A percentile compares a stretch with the other conserved stretches of the same genome.
Evolutionary conservation across 225 moss, liverwort and hornwort species (phyloP).

Genomic region (Pseudisothecium myosuroides): DNA sequence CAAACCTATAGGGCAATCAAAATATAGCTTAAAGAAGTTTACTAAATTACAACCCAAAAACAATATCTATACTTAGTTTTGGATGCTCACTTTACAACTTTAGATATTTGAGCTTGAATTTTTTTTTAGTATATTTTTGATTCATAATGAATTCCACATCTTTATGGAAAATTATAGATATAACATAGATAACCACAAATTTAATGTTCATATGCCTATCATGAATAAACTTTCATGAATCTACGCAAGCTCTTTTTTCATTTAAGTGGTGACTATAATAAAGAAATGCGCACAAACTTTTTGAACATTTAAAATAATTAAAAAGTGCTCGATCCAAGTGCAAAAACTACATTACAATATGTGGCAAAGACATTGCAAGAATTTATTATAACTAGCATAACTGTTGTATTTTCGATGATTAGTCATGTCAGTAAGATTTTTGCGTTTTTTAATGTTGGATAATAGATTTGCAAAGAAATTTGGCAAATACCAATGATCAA

Average conservation of each 20-base stretch:
- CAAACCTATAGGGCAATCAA: neutral
- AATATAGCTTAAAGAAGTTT: too few species aligned
- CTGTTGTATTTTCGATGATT: too few species aligned
- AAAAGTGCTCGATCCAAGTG: neutral
- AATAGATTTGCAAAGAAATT: constrained; percentile 18
- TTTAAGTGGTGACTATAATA: too few species aligned
- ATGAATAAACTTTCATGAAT: neutral
- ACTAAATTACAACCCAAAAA: neutral
- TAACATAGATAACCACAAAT: neutral
- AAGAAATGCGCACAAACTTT: neutral
- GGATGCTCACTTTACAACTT: neutral
- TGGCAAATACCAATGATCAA: constrained; percentile 9
- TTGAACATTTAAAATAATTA: neutral
- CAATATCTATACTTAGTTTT: neutral
- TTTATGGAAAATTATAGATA: neutral
- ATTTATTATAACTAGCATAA: too few species aligned
- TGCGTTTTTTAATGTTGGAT: neutral
- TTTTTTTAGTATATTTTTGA: neutral
- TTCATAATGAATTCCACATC: neutral
- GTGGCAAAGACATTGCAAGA: too few species aligned
- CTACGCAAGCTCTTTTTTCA: neutral
- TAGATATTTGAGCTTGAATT: neutral
- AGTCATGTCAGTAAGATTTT: too few species aligned
- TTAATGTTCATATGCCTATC: neutral
- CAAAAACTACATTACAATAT: too few species aligned